Conservation (phyloP, 345 rosid species). For the Citrus glauca region DNA sequence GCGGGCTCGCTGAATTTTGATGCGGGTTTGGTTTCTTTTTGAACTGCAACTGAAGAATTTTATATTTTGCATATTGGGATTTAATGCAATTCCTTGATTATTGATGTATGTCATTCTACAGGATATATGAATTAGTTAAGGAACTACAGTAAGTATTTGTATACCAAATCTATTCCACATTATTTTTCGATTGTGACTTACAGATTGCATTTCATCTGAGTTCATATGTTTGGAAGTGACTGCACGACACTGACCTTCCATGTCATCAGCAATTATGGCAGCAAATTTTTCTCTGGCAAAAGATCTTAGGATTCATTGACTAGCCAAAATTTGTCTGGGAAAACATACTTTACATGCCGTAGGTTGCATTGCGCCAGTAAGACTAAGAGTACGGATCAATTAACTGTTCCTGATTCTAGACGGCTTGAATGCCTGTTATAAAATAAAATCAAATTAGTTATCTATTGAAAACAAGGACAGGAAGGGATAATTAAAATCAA, state of each 20-base stretch:
- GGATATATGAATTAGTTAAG: not conserved
- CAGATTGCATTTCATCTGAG: not conserved
- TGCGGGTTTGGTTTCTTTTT: conserved; percentile 21
- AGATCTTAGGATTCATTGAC: no score
- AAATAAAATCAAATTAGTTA: not conserved
- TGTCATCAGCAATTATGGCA: not conserved
- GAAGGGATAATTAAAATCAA: not conserved
- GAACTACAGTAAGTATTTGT: not conserved
- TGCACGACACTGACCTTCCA: not conserved
- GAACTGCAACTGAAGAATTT: conserved; percentile 2
- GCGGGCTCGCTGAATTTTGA: conserved; percentile 1
- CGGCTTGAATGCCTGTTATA: not conserved
- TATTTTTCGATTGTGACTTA: not conserved
- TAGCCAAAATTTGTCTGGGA: no score
- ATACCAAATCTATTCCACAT: not conserved
- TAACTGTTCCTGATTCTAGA: not conserved
- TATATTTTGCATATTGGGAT: not conserved
- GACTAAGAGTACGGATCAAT: not conserved
- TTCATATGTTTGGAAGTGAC: not conserved
- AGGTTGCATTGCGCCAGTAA: not conserved
- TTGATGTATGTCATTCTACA: not conserved
- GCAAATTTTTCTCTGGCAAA: not conserved
- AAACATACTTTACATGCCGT: not conserved
- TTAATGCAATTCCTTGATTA: not conserved
- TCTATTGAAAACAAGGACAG: not conserved